Conservation (phyloP, 805 yeast genomes). For the Candida sanyiensis region DNA sequence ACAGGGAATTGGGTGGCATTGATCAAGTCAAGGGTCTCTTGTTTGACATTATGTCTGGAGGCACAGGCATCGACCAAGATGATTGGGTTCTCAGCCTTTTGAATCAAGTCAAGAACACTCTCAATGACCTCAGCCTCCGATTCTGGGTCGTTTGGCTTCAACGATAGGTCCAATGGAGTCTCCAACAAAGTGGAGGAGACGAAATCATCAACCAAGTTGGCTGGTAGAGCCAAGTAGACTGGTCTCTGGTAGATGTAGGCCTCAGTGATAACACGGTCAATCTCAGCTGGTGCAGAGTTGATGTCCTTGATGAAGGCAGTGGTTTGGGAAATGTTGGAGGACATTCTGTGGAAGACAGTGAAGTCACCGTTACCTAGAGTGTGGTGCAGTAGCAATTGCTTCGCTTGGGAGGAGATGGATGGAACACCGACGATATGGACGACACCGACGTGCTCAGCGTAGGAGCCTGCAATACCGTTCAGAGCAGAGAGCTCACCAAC, state of each 20-base stretch:
- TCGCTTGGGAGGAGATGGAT: slow-evolving; percentile 64
- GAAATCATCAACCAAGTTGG: slow-evolving; percentile 64
- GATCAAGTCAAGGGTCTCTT: slow-evolving; percentile 58
- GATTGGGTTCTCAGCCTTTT: slow-evolving; percentile 59
- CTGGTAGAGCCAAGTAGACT: slow-evolving; percentile 77
- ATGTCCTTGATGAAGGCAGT: slow-evolving; percentile 60
- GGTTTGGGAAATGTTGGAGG: slow-evolving; percentile 63
- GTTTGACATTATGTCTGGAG: slow-evolving; percentile 62
- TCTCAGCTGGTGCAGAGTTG: slow-evolving; percentile 58
- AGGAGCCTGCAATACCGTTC: slow-evolving; percentile 84
- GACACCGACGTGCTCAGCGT: slow-evolving; percentile 84
- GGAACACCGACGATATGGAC: slow-evolving; percentile 86
- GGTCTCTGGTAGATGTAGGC: slow-evolving; percentile 74
- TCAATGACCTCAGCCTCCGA: slow-evolving; percentile 61
- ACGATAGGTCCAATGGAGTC: slow-evolving; percentile 57
- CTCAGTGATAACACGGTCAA: slow-evolving; percentile 68
- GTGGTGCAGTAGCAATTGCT: slow-evolving; percentile 72
- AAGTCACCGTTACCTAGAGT: slow-evolving; percentile 82
- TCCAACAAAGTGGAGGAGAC: slow-evolving; percentile 54
- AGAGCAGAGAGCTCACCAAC: slow-evolving; percentile 84
- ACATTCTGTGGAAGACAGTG: slow-evolving; percentile 75
- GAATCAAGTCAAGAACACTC: slow-evolving; percentile 45
- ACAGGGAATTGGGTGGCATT: slow-evolving; percentile 72
- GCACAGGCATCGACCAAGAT: slow-evolving; percentile 87
- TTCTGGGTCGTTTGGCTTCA: slow-evolving; percentile 52